Base-by-base conservation (phyloP, 176 grass and related monocot genomes). In the Aegilops tauschii region DNA sequence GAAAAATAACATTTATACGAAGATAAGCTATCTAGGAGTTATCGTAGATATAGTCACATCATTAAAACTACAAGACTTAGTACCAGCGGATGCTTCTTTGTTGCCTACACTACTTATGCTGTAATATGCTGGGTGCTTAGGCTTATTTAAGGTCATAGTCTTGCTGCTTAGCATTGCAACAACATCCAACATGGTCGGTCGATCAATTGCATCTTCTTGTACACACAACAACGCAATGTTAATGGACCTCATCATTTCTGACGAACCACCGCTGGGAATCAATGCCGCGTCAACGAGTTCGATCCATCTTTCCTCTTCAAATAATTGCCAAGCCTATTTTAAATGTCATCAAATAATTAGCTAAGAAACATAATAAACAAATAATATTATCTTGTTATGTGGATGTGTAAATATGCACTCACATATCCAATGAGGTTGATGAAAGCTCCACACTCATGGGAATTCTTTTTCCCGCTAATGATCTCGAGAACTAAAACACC, bases 141-240 rank as follows among this genome's bases (percentile, higher is more conserved):
- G 68, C 68, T 37, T 70, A 39, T 39, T 3, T 76, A 76, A 31
- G 45, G 18, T 52, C 73, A 76, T 76, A 10, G 44, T 76, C 13
- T 76, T 52, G 73, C 14, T 76, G 73, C 73, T 50, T 76, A 76
- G 73, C 73, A 77, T 77, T 56, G 74, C 74, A 77, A 77, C 47
- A 34, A 77, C 74, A 56, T 77, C 74, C 47, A 34, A 56, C 74
- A 50, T 56, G 74, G 74, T 77, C 17, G 74, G 74, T 12, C 74
- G 47, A 77, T 77, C 74, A 12, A 10, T 21, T 77, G 47, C 74
- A 34, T 56, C 28, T 31, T 56, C 74, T 77, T 77, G 74, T 34
- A 77, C 74, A 56, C 74, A 77, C 17, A 77, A 77, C 74, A 77
- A 56, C 56, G 74, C 74, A 21, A 77, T 77, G 47, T 77, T 77